These are phyloP conservation scores for Lachancea kluyveri DNA, from an alignment of 805 yeast species.

Conservation along the genomic window DNA sequence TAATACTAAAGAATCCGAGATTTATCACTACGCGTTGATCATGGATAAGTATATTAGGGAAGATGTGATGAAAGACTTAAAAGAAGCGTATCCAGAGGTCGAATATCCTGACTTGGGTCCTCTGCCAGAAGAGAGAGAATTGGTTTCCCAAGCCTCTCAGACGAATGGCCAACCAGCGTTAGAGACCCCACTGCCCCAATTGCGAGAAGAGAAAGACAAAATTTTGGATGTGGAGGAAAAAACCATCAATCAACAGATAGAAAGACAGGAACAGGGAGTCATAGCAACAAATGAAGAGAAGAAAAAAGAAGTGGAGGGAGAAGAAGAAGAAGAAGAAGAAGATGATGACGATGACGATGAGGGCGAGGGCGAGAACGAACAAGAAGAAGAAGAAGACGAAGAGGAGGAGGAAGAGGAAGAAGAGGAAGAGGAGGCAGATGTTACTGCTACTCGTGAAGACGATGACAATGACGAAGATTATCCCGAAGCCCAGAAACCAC, in stretches of 20 bases:
- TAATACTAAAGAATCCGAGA: slow-evolving; percentile 62
- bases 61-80: slow-evolving; percentile 31
- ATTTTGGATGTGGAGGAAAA: too few relatives aligned
- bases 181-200: too few relatives aligned
- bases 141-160: slow-evolving; percentile 1
- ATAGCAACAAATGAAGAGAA: slow-evolving; percentile 1
- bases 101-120: slow-evolving; percentile 55
- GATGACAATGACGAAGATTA: slow-evolving; percentile 13
- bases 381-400: slow-evolving; percentile 12
- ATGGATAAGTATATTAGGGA: slow-evolving; percentile 37
- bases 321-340: slow-evolving; percentile 5
- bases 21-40: slow-evolving; percentile 60
- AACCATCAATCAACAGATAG: too few relatives aligned
- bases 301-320: slow-evolving; percentile 1
- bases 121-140: slow-evolving; percentile 46
- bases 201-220: slow-evolving; percentile 4
- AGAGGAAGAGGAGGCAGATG: slow-evolving; percentile 10
- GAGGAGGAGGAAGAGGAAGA: slow-evolving; percentile 12
- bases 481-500: slow-evolving; percentile 8
- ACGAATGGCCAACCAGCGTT: slow-evolving; percentile 7
- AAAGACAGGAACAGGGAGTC: not conserved
- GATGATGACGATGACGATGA: slow-evolving; percentile 2
- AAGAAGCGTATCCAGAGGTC: slow-evolving; percentile 29
- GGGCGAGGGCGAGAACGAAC: slow-evolving; percentile 10
- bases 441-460: too few relatives aligned